These are phyloP conservation scores for Pulveroboletus sp. DNA, from an alignment of 768 basidiomycete genomes.

Conservation along the genomic window DNA sequence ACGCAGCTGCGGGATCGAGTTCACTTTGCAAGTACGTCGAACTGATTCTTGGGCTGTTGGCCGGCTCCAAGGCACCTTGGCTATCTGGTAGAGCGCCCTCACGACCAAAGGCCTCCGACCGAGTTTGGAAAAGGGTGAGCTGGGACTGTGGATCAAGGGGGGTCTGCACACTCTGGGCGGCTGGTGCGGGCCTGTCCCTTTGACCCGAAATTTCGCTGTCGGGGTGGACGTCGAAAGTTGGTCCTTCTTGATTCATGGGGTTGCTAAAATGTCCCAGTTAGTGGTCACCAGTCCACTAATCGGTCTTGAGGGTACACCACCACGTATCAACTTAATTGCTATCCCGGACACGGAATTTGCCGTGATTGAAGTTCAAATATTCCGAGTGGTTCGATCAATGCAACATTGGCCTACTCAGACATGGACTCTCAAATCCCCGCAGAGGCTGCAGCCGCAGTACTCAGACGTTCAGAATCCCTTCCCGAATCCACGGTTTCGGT, in stretches of 20 bases:
- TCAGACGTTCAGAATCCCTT: slow-evolving; percentile 71
- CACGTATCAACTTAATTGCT: background rate
- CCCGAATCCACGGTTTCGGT: slow-evolving; percentile 64
- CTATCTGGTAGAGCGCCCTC: background rate
- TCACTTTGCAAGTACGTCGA: slow-evolving; percentile 1
- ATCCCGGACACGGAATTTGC: slow-evolving; percentile 24
- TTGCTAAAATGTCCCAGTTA: background rate
- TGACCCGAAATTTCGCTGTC: slow-evolving; percentile 1
- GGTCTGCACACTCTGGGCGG: slow-evolving; percentile 5
- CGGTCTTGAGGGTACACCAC: background rate
- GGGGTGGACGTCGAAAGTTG: slow-evolving; percentile 1
- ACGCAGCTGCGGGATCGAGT: background rate
- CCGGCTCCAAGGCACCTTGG: background rate
- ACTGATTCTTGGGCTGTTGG: background rate
- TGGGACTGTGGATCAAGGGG: slow-evolving; percentile 5
- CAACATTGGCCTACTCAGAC: background rate
- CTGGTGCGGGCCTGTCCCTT: slow-evolving; percentile 5
- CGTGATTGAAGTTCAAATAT: slow-evolving; percentile 1
- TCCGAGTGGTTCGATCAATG: background rate
- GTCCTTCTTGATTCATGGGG: slow-evolving; percentile 18
- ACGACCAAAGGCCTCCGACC: background rate
- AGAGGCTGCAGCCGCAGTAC: slow-evolving; percentile 67
- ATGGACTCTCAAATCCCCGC: slow-evolving; percentile 39
- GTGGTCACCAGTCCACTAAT: background rate
- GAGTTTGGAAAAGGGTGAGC: slow-evolving; percentile 2